These are phyloP conservation scores for Pseudotsuga menziesii DNA, from an alignment of 75 land plant genomes.

Conservation along the genomic window DNA sequence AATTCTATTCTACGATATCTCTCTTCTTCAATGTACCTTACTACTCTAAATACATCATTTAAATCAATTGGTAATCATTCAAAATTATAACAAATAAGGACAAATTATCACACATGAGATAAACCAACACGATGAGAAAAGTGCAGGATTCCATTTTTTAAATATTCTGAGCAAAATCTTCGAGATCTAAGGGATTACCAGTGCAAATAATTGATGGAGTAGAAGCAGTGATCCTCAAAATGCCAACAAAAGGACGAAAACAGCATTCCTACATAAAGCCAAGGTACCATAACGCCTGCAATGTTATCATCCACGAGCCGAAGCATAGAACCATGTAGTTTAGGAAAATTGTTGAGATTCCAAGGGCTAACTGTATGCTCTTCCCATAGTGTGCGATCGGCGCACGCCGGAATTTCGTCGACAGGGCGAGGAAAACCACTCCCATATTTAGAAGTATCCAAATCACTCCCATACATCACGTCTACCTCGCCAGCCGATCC, in stretches of 20 bases:
- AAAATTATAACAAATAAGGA: too few relatives aligned
- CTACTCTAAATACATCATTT: too few relatives aligned
- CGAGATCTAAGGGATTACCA: conserved; percentile 34
- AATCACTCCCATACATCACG: conserved; percentile 93
- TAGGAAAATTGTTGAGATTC: conserved; percentile 97
- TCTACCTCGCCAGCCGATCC: conserved; percentile 77
- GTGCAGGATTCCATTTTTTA: too few relatives aligned
- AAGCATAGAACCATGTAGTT: conserved; percentile 84
- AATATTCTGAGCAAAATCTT: too few relatives aligned
- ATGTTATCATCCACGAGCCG: conserved; percentile 79
- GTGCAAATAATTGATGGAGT: conserved; percentile 95
- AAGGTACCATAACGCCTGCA: conserved; percentile 96
- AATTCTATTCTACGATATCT: too few relatives aligned
- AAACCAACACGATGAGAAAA: too few relatives aligned
- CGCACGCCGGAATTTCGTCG: conserved; percentile 44
- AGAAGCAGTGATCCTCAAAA: conserved; percentile 98
- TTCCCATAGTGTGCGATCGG: conserved; percentile 55
- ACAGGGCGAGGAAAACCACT: conserved; percentile 83
- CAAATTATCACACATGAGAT: too few relatives aligned
- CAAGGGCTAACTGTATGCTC: conserved; percentile 68
- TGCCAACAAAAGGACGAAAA: conserved; percentile 99
- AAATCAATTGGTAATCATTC: too few relatives aligned
- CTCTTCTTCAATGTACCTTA: too few relatives aligned
- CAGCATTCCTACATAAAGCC: conserved; percentile 97
- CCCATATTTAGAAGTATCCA: conserved; percentile 86